Percentiles rank a stretch among this genome's conserved stretches.
Conservation (phyloP, 2,329 filamentous ascomycete genomes). For the Aspergillus puulaauensis region DNA sequence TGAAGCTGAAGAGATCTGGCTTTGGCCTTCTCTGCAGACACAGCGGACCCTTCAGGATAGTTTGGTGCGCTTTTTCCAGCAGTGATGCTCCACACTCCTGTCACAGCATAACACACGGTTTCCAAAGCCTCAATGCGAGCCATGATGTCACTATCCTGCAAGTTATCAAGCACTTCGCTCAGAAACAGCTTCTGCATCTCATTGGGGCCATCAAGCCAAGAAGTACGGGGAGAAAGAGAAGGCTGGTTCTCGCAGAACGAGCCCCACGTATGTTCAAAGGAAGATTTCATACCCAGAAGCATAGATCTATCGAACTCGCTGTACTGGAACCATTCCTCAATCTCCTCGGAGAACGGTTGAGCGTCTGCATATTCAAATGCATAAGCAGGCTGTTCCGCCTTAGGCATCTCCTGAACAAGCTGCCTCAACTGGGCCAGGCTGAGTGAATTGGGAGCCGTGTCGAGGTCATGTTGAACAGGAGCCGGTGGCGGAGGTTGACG, state of each 20-base stretch:
- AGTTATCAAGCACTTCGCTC: conserved; percentile 33
- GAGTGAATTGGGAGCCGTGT: conserved; percentile 63
- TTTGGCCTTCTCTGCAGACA: conserved; percentile 43
- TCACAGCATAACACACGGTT: conserved; percentile 53
- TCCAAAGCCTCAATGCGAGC: conserved; percentile 48
- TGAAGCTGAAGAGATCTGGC: conserved; percentile 49
- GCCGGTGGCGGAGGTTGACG: conserved; percentile 48
- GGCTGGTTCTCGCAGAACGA: conserved; percentile 45
- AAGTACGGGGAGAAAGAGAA: conserved; percentile 39
- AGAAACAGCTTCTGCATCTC: conserved; percentile 49
- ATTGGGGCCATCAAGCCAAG: conserved; percentile 67
- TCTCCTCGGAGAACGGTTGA: conserved; percentile 75
- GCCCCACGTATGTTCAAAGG: conserved; percentile 76
- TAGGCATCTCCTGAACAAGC: conserved; percentile 72
- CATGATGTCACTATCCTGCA: conserved; percentile 40
- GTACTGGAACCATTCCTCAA: conserved; percentile 98
- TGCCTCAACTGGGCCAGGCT: conserved; percentile 72
- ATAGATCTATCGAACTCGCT: conserved; percentile 81
- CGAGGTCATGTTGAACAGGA: conserved; percentile 39
- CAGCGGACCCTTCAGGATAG: conserved; percentile 31
- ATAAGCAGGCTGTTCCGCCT: conserved; percentile 70
- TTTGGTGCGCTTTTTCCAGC: conserved; percentile 48
- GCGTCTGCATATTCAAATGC: conserved; percentile 79
- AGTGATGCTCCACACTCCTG: conserved; percentile 70
- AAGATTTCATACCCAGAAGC: conserved; percentile 70